phyloP scores from a whole-genome alignment of 352 stramenopile genomes.

The Globisporangium cederbergense region DNA sequence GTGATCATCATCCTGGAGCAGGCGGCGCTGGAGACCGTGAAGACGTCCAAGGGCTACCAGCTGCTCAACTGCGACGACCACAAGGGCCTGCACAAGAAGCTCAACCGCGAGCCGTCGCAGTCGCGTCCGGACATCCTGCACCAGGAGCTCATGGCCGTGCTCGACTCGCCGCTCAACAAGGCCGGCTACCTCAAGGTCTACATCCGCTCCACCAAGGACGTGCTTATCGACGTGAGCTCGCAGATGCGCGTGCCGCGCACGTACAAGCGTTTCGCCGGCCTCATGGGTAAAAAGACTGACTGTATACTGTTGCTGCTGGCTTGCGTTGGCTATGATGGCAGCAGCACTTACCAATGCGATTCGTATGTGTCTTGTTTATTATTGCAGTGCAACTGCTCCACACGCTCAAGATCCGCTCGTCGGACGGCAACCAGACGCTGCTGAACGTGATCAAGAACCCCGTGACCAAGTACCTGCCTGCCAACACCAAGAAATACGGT shows the following conservation, averaged over 20 bases:
- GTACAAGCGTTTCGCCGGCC: conserved; percentile 97
- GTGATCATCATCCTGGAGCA: conserved; percentile 98
- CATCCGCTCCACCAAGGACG: conserved; percentile 95
- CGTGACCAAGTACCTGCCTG: conserved; percentile 95
- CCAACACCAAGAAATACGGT: conserved; percentile 94
- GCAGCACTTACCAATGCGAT: background rate
- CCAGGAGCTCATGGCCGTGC: conserved; percentile 97
- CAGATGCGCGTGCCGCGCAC: conserved; percentile 98
- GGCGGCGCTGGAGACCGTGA: conserved; percentile 98
- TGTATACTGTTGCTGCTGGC: background rate
- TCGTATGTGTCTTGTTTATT: background rate
- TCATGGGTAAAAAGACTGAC: conserved; percentile 81
- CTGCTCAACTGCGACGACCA: conserved; percentile 99
- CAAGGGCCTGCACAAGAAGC: conserved; percentile 92
- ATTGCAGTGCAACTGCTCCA: conserved; percentile 97
- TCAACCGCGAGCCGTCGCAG: conserved; percentile 95
- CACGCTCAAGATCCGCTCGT: conserved; percentile 99
- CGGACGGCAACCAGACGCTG: conserved; percentile 94
- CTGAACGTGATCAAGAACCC: conserved; percentile 99
- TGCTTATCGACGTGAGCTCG: conserved; percentile 98
- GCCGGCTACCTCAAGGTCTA: conserved; percentile 97
- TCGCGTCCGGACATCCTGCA: conserved; percentile 99
- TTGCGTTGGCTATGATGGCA: background rate
- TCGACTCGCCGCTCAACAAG: conserved; percentile 99
- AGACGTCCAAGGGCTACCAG: conserved; percentile 99